Conservation (phyloP, 345 rosid genomes). For the Populus tremula region DNA sequence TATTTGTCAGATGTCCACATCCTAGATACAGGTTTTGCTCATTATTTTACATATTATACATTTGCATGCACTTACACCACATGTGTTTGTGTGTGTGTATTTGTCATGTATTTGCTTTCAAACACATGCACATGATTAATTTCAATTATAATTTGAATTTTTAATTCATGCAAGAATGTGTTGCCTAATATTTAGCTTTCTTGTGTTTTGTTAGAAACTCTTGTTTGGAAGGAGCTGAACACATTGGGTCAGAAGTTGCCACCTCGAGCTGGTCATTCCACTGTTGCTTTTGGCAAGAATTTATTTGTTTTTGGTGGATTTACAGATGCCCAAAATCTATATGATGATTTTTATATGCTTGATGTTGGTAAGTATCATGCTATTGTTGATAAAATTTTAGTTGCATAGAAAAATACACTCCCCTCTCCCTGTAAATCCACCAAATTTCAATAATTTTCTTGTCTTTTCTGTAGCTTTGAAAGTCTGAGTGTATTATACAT, state of each 20-base stretch:
- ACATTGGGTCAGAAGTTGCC: conserved; percentile 74
- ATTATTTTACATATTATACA: not conserved
- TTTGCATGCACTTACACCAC: not conserved
- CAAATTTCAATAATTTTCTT: not conserved
- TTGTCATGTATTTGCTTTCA: not conserved
- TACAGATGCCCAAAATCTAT: conserved; percentile 87
- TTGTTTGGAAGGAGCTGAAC: conserved; percentile 78
- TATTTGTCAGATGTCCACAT: conserved; percentile 92
- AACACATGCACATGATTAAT: not conserved
- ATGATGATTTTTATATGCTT: conserved; percentile 79
- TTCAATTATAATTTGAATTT: not conserved
- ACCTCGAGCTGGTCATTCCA: conserved; percentile 96
- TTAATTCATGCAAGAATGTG: not conserved
- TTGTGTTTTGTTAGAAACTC: conserved; percentile 55
- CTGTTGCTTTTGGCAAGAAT: conserved; percentile 81
- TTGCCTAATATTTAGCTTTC: conserved; percentile 1
- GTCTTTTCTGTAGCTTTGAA: not conserved
- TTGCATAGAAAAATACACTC: not conserved
- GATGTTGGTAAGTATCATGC: conserved; percentile 66
- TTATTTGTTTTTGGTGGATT: conserved; percentile 96
- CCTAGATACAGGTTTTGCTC: conserved; percentile 76
- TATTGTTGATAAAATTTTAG: not conserved
- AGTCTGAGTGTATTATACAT: not conserved
- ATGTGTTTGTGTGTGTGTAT: not conserved
- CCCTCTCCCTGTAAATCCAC: not conserved